phyloP scores from a whole-genome alignment of 1,284 basidiomycete genomes.

The Paramarasmius palmivorus region DNA sequence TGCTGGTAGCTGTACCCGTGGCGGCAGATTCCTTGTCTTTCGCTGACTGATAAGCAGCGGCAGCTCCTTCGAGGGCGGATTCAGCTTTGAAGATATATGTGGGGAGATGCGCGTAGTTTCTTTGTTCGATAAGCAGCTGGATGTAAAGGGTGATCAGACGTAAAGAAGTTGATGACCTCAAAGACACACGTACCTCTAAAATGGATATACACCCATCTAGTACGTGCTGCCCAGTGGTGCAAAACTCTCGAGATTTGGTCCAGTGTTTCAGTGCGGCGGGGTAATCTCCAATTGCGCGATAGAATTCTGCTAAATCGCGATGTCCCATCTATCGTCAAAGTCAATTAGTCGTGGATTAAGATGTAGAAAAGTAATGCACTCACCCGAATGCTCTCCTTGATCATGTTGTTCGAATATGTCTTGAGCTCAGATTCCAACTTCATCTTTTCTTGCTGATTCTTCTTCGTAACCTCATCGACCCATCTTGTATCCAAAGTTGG shows the following conservation, averaged over 20 bases:
- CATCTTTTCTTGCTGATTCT: slow-evolving; percentile 64
- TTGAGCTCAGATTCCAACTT: slow-evolving; percentile 88
- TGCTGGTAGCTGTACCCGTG: slow-evolving; percentile 29
- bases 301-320: slow-evolving; percentile 79
- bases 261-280: slow-evolving; percentile 72
- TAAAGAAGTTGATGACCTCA: slow-evolving; percentile 1
- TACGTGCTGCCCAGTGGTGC: slow-evolving; percentile 81
- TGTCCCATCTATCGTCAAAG: slow-evolving; percentile 70
- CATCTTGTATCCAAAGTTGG: slow-evolving; percentile 58
- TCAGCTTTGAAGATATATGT: slow-evolving; percentile 93
- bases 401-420: slow-evolving; percentile 88
- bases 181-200: slow-evolving; percentile 56
- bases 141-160: background rate
- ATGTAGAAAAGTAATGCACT: slow-evolving; percentile 25
- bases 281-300: slow-evolving; percentile 70
- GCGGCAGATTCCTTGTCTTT: slow-evolving; percentile 20
- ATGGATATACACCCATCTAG: slow-evolving; percentile 85
- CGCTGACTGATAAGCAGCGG: slow-evolving; percentile 25
- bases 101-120: slow-evolving; percentile 79
- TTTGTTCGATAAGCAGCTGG: slow-evolving; percentile 80
- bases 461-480: slow-evolving; percentile 61
- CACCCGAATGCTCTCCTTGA: slow-evolving; percentile 92
- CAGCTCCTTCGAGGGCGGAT: slow-evolving; percentile 73
- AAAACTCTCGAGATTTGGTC: slow-evolving; percentile 85
- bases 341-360: background rate